phyloP scores from a whole-genome alignment of 257 asterid species.

The Jacaranda mimosifolia region DNA sequence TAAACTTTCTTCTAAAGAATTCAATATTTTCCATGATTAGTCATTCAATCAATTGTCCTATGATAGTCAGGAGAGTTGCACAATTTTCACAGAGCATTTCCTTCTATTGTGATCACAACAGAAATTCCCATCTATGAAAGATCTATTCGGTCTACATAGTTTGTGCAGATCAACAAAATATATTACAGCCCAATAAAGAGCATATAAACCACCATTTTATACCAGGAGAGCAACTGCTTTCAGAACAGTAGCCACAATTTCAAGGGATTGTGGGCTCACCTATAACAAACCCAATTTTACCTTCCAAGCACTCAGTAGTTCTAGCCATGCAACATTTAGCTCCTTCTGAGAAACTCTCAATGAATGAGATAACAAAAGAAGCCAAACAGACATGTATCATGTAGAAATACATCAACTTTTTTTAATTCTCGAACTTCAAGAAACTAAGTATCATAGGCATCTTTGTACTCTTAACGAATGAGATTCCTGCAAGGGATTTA shows the following conservation, averaged over 20 bases:
- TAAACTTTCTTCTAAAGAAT: neutral
- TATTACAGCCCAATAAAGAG: neutral
- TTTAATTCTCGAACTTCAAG: neutral
- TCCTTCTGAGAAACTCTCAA: neutral
- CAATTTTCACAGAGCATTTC: neutral
- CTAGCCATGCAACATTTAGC: neutral
- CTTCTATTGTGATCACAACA: neutral
- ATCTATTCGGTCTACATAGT: neutral
- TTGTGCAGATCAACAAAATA: neutral
- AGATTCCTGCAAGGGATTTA: neutral
- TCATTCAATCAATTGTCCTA: neutral
- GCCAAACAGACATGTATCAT: neutral
- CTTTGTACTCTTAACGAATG: neutral
- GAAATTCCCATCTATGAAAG: neutral
- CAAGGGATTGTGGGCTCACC: neutral
- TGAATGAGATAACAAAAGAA: neutral
- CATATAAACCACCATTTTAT: neutral
- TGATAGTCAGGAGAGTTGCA: neutral
- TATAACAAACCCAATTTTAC: neutral
- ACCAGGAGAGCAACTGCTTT: neutral
- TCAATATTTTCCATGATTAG: slow-evolving; percentile 2
- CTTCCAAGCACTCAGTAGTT: slow-evolving; percentile 12
- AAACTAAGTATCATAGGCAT: neutral
- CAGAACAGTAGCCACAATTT: neutral
- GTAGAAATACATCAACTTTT: neutral